phyloP scores from a whole-genome alignment of 352 stramenopile genomes.

The Blastocystis sp. region DNA sequence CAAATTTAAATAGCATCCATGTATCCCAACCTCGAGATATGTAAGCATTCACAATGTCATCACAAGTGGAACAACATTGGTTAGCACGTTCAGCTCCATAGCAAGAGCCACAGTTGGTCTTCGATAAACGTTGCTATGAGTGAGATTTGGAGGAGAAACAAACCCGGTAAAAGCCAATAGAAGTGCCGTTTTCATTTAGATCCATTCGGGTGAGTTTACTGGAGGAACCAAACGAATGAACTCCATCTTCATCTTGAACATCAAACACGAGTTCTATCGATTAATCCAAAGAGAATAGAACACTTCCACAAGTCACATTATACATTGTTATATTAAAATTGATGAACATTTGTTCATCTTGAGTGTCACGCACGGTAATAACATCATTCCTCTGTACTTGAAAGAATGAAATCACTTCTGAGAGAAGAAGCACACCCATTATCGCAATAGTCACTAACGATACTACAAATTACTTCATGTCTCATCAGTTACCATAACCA shows the following conservation, averaged over 20 bases:
- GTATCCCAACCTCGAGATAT: neutral
- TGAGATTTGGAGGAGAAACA: neutral
- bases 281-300: neutral
- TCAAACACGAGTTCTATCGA: constrained; percentile 24
- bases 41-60: neutral
- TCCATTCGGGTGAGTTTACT: constrained; percentile 16
- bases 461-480: neutral
- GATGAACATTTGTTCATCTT: constrained; percentile 27
- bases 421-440: neutral
- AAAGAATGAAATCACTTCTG: neutral
- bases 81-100: constrained; percentile 20
- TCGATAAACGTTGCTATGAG: neutral
- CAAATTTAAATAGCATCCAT: neutral
- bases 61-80: constrained; percentile 26
- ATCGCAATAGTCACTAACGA: neutral
- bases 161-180: neutral
- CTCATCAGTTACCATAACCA: neutral
- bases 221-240: constrained; percentile 48
- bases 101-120: neutral
- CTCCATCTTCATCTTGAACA: constrained; percentile 43
- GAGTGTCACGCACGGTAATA: constrained; percentile 25
- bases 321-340: constrained; percentile 53
- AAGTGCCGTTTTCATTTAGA: neutral
- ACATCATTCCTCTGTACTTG: neutral
- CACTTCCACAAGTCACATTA: constrained; percentile 36